Conservation (phyloP, 148 eudicot genomes). For the Rhododendron vialii region DNA sequence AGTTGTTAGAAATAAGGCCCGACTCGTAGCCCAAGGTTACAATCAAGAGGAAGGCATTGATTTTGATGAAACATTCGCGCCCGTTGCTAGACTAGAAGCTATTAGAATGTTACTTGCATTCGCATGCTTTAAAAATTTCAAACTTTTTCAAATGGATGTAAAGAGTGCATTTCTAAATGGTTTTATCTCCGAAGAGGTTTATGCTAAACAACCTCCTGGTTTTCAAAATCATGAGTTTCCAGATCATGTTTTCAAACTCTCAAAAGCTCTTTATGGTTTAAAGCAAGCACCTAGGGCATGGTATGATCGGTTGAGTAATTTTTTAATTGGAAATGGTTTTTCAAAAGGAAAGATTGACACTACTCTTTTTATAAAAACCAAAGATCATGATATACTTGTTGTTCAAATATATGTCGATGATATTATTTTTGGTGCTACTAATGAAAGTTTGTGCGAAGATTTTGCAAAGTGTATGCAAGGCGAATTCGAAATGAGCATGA, state of each 20-base stretch:
- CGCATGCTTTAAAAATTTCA: neutral
- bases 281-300: neutral
- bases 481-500: neutral
- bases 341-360: neutral
- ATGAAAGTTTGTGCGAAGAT: neutral
- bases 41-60: neutral
- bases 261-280: neutral
- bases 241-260: neutral
- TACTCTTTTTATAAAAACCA: neutral
- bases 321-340: neutral
- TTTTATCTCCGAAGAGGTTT: too few relatives aligned
- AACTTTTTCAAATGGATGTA: neutral
- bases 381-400: neutral
- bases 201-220: neutral
- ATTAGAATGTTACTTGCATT: neutral
- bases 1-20: neutral
- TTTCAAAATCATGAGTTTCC: neutral
- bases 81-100: neutral
- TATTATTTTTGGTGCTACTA: neutral
- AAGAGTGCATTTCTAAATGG: neutral
- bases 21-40: neutral
- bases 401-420: neutral
- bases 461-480: neutral
- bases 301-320: neutral
- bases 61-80: neutral